phyloP scores from a whole-genome alignment of 169 alveolate genomes.

The Besnoitia besnoiti region DNA sequence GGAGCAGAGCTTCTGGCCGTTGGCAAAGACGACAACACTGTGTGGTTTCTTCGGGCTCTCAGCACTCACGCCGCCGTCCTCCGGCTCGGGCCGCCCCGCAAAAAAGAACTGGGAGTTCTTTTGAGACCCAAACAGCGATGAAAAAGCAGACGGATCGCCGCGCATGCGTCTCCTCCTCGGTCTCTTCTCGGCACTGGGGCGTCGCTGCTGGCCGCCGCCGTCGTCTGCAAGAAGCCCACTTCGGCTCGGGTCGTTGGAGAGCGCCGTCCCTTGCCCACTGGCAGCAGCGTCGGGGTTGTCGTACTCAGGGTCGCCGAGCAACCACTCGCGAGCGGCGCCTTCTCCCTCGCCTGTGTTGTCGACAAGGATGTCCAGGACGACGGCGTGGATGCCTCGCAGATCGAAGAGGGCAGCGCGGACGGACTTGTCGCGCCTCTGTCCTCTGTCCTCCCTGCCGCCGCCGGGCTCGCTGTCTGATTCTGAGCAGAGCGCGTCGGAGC shows the following conservation, averaged over 20 bases:
- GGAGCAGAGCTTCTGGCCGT: conserved; percentile 3
- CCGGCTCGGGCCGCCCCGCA: background rate
- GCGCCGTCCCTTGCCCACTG: no score
- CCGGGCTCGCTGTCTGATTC: background rate
- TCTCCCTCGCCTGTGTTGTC: background rate
- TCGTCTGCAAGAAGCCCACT: no score
- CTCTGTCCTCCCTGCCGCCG: background rate
- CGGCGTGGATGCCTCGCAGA: background rate
- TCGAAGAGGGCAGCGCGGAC: conserved; percentile 2
- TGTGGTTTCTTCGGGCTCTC: background rate
- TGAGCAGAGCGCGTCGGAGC: no score
- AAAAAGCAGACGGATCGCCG: no score
- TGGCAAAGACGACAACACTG: background rate
- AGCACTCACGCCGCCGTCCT: background rate
- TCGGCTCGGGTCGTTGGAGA: no score
- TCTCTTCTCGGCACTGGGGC: no score
- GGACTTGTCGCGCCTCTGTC: background rate
- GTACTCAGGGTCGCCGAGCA: background rate
- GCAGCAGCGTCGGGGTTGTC: no score
- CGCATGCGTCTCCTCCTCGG: no score
- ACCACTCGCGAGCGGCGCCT: background rate
- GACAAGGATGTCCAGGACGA: conserved; percentile 14
- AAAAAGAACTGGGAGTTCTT: background rate
- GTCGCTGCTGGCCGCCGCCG: no score
- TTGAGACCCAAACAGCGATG: background rate